A percentile compares a stretch with the other conserved stretches of the same genome.
Evolutionary conservation across 805 yeast species (phyloP).

Genomic region (Priceomyces castillae): DNA sequence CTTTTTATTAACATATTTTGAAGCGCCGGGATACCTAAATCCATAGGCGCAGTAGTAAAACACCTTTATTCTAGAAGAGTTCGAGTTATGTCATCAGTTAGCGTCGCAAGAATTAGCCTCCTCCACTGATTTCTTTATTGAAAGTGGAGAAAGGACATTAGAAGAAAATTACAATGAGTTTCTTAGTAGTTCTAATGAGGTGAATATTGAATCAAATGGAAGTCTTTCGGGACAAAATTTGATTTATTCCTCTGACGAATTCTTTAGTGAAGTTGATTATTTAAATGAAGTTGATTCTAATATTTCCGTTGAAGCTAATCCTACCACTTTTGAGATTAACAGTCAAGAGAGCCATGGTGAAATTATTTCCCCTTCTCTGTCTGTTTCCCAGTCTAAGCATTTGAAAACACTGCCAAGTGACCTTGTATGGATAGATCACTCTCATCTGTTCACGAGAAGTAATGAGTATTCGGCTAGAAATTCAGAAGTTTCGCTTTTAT

Average conservation of each 20-base stretch:
- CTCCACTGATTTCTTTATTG: neutral
- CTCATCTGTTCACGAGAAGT: neutral
- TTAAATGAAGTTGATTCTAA: neutral
- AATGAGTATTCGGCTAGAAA: neutral
- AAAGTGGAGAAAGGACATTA: neutral
- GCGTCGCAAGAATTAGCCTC: neutral
- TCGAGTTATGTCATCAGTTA: neutral
- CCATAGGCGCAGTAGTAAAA: constrained; percentile 3
- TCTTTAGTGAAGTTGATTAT: neutral
- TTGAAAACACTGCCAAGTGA: neutral
- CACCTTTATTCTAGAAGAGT: neutral
- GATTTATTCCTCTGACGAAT: neutral
- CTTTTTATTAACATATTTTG: neutral
- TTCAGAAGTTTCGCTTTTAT: neutral
- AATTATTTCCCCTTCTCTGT: no score
- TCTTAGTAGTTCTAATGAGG: neutral
- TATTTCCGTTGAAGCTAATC: neutral
- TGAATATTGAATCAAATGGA: neutral
- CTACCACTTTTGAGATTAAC: no score
- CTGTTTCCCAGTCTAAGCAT: no score
- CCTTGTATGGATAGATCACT: constrained; percentile 8
- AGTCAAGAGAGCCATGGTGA: no score
- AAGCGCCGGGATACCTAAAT: constrained; percentile 3
- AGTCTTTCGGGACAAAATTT: neutral
- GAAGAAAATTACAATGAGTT: neutral